phyloP scores from a whole-genome alignment of 176 grass and related monocot species.

The Pharus latifolius region DNA sequence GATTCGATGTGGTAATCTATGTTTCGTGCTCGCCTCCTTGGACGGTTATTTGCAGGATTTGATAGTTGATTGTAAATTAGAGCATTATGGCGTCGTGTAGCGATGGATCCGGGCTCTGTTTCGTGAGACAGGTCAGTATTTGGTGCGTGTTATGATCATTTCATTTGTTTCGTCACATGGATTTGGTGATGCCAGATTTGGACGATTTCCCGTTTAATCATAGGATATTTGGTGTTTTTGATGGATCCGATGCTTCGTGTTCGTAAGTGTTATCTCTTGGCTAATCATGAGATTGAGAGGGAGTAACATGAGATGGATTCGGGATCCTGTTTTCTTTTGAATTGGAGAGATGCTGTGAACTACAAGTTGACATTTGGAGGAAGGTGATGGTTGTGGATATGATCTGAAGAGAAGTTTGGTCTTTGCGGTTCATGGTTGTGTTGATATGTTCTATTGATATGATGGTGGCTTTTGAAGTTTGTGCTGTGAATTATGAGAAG shows the following conservation, averaged over 20 bases:
- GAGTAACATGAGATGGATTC: not conserved
- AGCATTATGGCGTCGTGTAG: not conserved
- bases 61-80: not conserved
- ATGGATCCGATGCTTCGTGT: too few relatives aligned
- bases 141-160: not conserved
- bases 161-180: slow-evolving; percentile 7
- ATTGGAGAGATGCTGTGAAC: too few relatives aligned
- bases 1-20: not conserved
- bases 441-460: not conserved
- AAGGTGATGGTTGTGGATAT: not conserved
- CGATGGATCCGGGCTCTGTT: not conserved
- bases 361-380: not conserved
- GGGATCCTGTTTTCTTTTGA: too few relatives aligned
- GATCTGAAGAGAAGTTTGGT: not conserved
- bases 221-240: too few relatives aligned
- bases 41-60: slow-evolving; percentile 8
- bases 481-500: not conserved
- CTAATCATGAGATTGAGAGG: not conserved
- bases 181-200: slow-evolving; percentile 9
- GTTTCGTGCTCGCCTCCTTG: not conserved
- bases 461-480: not conserved
- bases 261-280: not conserved
- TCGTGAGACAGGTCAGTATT: slow-evolving; percentile 19
- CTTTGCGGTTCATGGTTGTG: not conserved
- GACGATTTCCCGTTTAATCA: too few relatives aligned